phyloP scores from a whole-genome alignment of 805 yeast genomes.

The Kodamaea lidongshanica region DNA sequence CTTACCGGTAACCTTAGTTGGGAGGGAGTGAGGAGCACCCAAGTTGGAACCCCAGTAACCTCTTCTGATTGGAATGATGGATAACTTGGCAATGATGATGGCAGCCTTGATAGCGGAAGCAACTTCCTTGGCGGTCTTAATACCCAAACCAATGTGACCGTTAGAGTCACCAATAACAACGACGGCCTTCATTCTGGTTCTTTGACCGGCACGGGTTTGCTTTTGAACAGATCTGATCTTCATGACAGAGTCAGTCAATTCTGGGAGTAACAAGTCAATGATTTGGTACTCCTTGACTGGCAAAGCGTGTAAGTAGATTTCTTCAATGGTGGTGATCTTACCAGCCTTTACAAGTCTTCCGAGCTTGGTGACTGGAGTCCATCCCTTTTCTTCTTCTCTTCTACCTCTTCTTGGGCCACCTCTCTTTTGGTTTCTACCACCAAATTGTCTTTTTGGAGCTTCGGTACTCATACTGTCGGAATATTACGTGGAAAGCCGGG shows the following conservation, averaged over 20 bases:
- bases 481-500: slow-evolving; percentile 69
- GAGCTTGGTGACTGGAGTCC: slow-evolving; percentile 99
- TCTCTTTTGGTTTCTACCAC: slow-evolving; percentile 53
- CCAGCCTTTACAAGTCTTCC: slow-evolving; percentile 99
- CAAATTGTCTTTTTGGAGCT: slow-evolving; percentile 45
- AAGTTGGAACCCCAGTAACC: slow-evolving; percentile 99
- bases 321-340: slow-evolving; percentile 93
- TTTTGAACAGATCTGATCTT: slow-evolving; percentile 99
- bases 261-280: slow-evolving; percentile 94
- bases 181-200: slow-evolving; percentile 99
- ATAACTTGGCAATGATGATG: slow-evolving; percentile 96
- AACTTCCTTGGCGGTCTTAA: slow-evolving; percentile 99
- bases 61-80: slow-evolving; percentile 99
- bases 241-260: slow-evolving; percentile 97
- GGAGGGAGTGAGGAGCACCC: slow-evolving; percentile 99
- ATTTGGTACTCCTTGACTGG: slow-evolving; percentile 99
- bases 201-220: slow-evolving; percentile 99
- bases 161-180: slow-evolving; percentile 98
- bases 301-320: slow-evolving; percentile 97
- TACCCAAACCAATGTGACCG: slow-evolving; percentile 99
- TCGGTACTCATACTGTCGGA: slow-evolving; percentile 50
- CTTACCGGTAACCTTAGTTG: slow-evolving; percentile 98
- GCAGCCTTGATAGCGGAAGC: slow-evolving; percentile 99
- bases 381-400: slow-evolving; percentile 93
- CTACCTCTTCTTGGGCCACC: slow-evolving; percentile 49